These are phyloP conservation scores for Penicillium sp. DNA, from an alignment of 2,329 filamentous ascomycete species.

Conservation along the genomic window DNA sequence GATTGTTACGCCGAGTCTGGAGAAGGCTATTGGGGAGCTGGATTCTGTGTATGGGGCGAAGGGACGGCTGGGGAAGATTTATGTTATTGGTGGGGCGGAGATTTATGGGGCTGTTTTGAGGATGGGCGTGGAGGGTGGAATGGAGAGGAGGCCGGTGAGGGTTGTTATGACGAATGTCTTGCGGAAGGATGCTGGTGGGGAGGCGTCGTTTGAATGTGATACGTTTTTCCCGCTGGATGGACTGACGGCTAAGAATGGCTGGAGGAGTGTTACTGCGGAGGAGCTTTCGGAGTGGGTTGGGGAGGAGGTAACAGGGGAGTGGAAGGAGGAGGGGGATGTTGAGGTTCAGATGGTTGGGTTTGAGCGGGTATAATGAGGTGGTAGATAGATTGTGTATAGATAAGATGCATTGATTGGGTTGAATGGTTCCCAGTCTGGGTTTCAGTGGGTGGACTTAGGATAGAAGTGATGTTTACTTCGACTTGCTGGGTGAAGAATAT, in stretches of 20 bases:
- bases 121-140: conserved; percentile 7
- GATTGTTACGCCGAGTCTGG: conserved; percentile 55
- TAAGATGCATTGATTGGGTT: neutral
- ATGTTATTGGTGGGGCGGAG: conserved; percentile 84
- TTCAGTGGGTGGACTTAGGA: too few species aligned
- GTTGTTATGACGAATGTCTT: conserved; percentile 42
- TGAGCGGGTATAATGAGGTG: conserved; percentile 27
- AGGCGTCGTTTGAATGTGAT: conserved; percentile 44
- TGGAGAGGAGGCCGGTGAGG: conserved; percentile 20
- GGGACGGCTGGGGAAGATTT: conserved; percentile 55
- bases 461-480: neutral
- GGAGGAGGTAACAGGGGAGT: conserved; percentile 37
- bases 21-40: conserved; percentile 50
- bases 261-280: conserved; percentile 30
- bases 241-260: conserved; percentile 27
- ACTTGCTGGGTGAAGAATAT: neutral
- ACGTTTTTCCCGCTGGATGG: conserved; percentile 44
- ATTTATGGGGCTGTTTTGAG: conserved; percentile 70
- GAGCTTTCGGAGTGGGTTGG: conserved; percentile 43
- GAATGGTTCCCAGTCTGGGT: too few species aligned
- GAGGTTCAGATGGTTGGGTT: conserved; percentile 47
- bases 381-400: neutral
- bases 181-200: conserved; percentile 20
- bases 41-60: conserved; percentile 21
- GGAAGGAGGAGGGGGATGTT: conserved; percentile 48